Percentiles rank a stretch among this genome's conserved stretches.
phyloP scores from a whole-genome alignment of 495 filamentous ascomycete species.

The Neurospora sp. region DNA sequence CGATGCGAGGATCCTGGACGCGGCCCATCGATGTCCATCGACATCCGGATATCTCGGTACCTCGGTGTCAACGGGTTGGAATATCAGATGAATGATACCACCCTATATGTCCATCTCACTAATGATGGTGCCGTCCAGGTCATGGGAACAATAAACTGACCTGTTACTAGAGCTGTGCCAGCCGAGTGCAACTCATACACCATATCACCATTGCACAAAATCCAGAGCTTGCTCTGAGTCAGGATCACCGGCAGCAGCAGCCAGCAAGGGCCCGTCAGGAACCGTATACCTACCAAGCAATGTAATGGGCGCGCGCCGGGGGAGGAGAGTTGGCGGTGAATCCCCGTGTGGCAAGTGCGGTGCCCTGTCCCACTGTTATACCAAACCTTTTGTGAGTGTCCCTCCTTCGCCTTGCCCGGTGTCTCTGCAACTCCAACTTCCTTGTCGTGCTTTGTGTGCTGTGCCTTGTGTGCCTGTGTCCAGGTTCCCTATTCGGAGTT shows the following conservation, averaged over 20 bases:
- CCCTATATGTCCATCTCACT: background rate
- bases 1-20: background rate
- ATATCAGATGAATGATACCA: background rate
- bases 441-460: background rate
- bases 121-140: background rate
- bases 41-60: background rate
- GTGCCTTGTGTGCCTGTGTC: background rate
- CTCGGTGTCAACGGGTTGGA: background rate
- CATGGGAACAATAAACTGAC: background rate
- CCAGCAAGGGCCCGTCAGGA: background rate
- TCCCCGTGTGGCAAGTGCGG: background rate
- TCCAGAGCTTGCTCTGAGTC: background rate
- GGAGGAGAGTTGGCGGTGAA: background rate
- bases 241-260: background rate
- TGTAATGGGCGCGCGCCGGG: background rate
- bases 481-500: background rate
- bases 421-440: background rate
- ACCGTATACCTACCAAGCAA: background rate
- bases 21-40: background rate
- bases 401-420: background rate
- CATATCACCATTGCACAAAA: background rate
- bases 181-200: background rate
- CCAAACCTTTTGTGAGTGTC: background rate
- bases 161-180: background rate
- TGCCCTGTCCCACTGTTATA: background rate